Conservation (phyloP, 306 rosid species). For the Oxytropis ochrocephala region DNA sequence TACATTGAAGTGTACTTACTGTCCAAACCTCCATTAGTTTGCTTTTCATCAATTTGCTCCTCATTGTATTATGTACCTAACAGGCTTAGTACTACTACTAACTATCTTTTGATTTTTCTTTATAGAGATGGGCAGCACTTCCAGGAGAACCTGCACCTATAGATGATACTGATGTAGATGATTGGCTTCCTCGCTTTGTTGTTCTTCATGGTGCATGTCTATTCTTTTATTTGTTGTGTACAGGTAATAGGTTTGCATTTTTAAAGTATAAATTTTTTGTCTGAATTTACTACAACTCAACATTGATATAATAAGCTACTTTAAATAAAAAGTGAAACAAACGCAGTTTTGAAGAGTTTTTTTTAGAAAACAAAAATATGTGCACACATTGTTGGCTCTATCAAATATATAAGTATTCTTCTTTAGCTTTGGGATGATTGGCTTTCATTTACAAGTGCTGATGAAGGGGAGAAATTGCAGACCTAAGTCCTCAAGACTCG, state of each 20-base stretch:
- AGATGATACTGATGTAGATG: conserved; percentile 73
- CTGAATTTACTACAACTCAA: no score
- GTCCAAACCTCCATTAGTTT: conserved; percentile 1
- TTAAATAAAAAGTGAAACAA: no score
- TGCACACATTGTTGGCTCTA: background rate
- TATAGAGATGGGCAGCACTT: conserved; percentile 71
- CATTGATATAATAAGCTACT: no score
- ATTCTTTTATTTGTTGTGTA: conserved; percentile 57
- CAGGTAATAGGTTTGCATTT: conserved; percentile 43
- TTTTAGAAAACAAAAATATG: background rate
- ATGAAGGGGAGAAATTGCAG: conserved; percentile 24
- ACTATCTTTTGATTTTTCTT: conserved; percentile 2
- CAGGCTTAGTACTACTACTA: conserved; percentile 10
- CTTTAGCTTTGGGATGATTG: background rate
- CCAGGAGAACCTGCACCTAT: conserved; percentile 86
- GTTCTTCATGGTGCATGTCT: conserved; percentile 76
- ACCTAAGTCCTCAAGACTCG: conserved; percentile 38
- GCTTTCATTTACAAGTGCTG: conserved; percentile 6
- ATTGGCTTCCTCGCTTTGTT: conserved; percentile 88
- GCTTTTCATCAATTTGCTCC: background rate
- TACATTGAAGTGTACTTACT: conserved; percentile 66
- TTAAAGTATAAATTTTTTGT: no score
- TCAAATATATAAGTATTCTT: background rate
- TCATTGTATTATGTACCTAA: background rate
- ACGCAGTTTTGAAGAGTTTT: background rate